Percentiles rank a stretch among this genome's conserved stretches.
phyloP scores from a whole-genome alignment of 2,329 filamentous ascomycete genomes.

The Blumeria graminis region DNA sequence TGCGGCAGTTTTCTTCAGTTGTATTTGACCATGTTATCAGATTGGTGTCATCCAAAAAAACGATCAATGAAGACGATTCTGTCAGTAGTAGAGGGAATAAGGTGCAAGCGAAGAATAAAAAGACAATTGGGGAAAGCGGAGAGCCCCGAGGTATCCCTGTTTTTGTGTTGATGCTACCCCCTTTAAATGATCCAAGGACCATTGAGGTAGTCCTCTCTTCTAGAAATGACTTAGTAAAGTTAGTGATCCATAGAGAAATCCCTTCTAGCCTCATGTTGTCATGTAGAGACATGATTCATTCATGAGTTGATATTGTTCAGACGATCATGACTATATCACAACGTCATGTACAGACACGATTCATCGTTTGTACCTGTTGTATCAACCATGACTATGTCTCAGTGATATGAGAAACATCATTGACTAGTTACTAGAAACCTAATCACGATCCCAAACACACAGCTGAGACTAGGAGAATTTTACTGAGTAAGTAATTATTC shows the following conservation, averaged over 20 bases:
- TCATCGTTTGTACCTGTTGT: too few species aligned
- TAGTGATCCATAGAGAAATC: background rate
- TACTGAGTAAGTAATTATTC: too few species aligned
- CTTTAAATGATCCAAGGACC: background rate
- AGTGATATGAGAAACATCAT: too few species aligned
- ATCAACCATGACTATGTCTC: too few species aligned
- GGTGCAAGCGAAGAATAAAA: background rate
- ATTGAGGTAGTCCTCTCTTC: background rate
- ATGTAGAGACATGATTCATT: too few species aligned
- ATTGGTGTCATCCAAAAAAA: background rate
- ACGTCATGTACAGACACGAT: too few species aligned
- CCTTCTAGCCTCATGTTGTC: background rate
- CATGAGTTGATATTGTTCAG: too few species aligned
- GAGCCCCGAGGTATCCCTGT: background rate
- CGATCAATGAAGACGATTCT: background rate
- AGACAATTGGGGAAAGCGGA: background rate
- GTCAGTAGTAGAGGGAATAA: background rate
- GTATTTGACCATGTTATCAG: background rate
- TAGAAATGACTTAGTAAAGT: background rate
- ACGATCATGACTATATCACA: too few species aligned
- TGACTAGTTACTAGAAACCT: too few species aligned
- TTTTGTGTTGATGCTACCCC: too few species aligned
- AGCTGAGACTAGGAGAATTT: too few species aligned
- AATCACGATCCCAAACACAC: too few species aligned
- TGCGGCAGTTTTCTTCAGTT: background rate